These are phyloP conservation scores for Aspergillus fumigatus DNA, from an alignment of 2,329 filamentous ascomycete species.

Conservation along the genomic window DNA sequence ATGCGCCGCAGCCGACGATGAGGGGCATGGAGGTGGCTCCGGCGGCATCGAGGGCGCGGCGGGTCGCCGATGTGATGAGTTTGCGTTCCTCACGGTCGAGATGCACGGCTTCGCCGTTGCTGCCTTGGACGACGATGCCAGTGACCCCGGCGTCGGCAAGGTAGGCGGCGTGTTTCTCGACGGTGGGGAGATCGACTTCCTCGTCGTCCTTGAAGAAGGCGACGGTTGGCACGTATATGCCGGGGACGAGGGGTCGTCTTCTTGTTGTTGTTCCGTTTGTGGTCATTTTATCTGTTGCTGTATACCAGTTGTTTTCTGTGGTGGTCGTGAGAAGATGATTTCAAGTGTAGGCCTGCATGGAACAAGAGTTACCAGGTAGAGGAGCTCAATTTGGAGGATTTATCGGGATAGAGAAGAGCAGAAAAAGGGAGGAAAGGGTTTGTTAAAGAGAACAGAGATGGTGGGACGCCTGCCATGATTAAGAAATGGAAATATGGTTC, in stretches of 20 bases:
- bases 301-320: background rate
- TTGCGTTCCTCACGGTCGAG: constrained; percentile 66
- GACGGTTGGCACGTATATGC: constrained; percentile 69
- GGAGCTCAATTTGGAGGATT: background rate
- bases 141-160: constrained; percentile 69
- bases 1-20: constrained; percentile 70
- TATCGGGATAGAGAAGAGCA: background rate
- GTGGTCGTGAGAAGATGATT: background rate
- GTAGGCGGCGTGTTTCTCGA: constrained; percentile 58
- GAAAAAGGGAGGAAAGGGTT: background rate
- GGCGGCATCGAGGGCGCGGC: constrained; percentile 62
- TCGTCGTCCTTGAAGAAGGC: constrained; percentile 67
- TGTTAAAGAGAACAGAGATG: background rate
- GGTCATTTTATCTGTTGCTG: constrained; percentile 14
- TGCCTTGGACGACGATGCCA: constrained; percentile 72
- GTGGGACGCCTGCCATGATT: constrained; percentile 3
- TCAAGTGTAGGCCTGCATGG: background rate
- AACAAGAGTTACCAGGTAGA: background rate
- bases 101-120: constrained; percentile 79
- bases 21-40: constrained; percentile 64
- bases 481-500: background rate
- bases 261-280: constrained; percentile 15
- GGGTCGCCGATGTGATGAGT: constrained; percentile 64
- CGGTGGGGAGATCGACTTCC: constrained; percentile 61
- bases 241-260: constrained; percentile 35